Evolutionary conservation across 2,329 filamentous ascomycete genomes (phyloP).

Genomic region (Colletotrichum sp.): DNA sequence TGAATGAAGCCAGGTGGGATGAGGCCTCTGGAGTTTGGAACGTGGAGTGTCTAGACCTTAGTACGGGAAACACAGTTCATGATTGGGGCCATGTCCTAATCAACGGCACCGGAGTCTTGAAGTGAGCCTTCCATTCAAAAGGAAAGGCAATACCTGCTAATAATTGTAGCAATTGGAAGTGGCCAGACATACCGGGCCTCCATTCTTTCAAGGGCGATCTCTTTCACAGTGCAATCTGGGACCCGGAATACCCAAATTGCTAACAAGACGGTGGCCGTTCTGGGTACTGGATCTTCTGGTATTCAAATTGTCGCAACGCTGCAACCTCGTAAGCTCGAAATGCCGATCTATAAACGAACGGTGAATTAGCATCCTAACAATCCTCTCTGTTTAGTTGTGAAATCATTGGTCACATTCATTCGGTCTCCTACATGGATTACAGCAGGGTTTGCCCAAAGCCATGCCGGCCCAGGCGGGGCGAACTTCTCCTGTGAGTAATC

Average conservation of each 20-base stretch:
- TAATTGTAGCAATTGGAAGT: neutral
- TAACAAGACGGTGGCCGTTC: neutral
- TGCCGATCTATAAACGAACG: neutral
- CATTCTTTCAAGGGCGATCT: neutral
- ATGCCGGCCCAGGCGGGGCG: neutral
- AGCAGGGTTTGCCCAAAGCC: neutral
- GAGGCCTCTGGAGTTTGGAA: neutral
- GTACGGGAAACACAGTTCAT: neutral
- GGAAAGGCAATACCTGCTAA: neutral
- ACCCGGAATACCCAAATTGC: neutral
- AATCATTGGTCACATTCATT: neutral
- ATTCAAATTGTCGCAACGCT: neutral
- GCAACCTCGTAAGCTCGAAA: neutral
- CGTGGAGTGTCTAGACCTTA: neutral
- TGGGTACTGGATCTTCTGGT: neutral
- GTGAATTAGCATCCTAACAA: neutral
- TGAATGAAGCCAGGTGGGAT: neutral
- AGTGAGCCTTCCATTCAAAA: neutral
- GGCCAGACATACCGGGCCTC: neutral
- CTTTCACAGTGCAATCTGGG: neutral
- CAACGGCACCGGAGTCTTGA: neutral
- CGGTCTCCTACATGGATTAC: neutral
- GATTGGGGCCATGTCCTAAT: neutral
- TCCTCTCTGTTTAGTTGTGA: neutral
- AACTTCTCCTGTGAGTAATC: neutral